Base-by-base conservation (phyloP, 495 filamentous ascomycete species). In the Neurospora cerealis region DNA sequence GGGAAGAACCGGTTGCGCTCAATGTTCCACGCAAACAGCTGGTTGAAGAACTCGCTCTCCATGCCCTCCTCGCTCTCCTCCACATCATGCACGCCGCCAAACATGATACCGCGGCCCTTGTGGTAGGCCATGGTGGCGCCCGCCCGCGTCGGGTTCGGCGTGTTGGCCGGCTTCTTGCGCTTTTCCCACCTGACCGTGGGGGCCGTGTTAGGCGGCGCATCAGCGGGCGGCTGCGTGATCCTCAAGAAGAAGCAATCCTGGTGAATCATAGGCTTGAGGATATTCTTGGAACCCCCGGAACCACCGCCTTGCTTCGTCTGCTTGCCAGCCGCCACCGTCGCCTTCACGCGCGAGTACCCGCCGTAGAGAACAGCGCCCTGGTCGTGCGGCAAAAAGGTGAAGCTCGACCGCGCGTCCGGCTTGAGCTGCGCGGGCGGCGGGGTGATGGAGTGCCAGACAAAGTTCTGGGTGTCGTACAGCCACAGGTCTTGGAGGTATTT, bases 1-100 rank as follows among this genome's bases (percentile, higher is more conserved):
- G 90, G 92, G 81, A 98, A 97, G 82, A 96, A 99, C 11, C 96
- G 88, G 75, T 99, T 99, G 48, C 94, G 87, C 74, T 99, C 96
- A 32, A 95, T 91, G 75, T 94, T 97, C 93, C 94, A 98, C 24
- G 93, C 93, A 77, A 90, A 95, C 24, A 98, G 80, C 40, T 87
- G 86, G 78, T 97, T 93, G 80, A 98, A 98, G 82, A 99, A 99
- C 78, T 97, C 93, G 78, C 93, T 96, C 21, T 98, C 94, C 46
- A 99, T 95, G 13, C 92, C 94, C 82, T 99, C 96, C 78, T 99
- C 96, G 75, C 87, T 96, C 78, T 97, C 88, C 78, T 97, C 94
- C 2, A 97, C 91, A 77, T 98, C 96, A 74, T 97, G 92, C 7
- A 99, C 96, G 72, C 96, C 96, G 46, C 96, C 96, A 77, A 99